A percentile compares a stretch with the other conserved stretches of the same genome.
phyloP scores from a whole-genome alignment of 257 asterid genomes.

The Rubia yunnanensis region DNA sequence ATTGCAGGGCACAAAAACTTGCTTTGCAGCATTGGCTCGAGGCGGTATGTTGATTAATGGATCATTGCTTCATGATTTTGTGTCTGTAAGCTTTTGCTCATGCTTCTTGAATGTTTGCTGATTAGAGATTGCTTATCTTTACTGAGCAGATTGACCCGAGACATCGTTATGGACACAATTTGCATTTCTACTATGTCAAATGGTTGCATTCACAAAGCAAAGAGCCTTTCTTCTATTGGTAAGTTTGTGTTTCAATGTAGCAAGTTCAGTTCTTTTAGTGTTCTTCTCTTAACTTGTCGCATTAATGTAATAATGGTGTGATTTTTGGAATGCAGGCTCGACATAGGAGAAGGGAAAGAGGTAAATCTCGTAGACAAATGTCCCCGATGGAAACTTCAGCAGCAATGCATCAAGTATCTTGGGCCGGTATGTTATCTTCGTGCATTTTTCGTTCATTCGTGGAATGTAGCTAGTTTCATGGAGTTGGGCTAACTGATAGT shows the following conservation, averaged over 20 bases:
- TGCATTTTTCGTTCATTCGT: neutral
- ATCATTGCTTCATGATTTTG: neutral
- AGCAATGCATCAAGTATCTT: constrained; percentile 92
- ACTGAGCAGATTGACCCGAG: constrained; percentile 78
- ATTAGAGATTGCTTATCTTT: constrained; percentile 11
- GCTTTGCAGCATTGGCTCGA: constrained; percentile 98
- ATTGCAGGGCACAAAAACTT: constrained; percentile 77
- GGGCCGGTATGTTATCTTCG: constrained; percentile 55
- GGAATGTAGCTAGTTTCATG: neutral
- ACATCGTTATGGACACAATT: constrained; percentile 93
- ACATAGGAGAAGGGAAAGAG: constrained; percentile 91
- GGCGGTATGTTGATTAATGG: constrained; percentile 50
- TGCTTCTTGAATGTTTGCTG: constrained; percentile 10
- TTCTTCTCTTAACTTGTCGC: neutral
- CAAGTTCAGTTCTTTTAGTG: neutral
- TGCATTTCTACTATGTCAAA: constrained; percentile 70
- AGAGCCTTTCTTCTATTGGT: constrained; percentile 97
- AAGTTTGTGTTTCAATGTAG: constrained; percentile 10
- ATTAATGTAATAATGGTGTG: constrained; percentile 12
- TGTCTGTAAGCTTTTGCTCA: neutral
- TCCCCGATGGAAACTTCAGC: constrained; percentile 82
- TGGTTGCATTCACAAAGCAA: constrained; percentile 88
- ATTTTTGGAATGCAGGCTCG: constrained; percentile 46
- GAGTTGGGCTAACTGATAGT: constrained; percentile 6
- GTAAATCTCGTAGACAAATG: constrained; percentile 67